Evolutionary conservation across 139 green algal genomes (phyloP), one percentile per base, ranked within the genome.

Genomic region (Klebsormidium nitens): DNA sequence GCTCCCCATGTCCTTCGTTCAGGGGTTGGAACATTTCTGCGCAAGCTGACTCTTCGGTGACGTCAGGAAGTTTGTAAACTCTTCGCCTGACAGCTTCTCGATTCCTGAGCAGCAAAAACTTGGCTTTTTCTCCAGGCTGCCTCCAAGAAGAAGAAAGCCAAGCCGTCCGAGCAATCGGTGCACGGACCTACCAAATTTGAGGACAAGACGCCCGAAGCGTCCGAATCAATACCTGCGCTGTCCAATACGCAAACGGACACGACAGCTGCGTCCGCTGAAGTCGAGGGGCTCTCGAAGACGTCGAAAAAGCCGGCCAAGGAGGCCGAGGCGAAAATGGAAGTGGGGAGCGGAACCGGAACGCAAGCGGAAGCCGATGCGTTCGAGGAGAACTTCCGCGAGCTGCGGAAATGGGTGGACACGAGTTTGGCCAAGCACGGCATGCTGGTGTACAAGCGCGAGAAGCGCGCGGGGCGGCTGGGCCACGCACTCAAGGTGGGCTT

Each of bases 401-500:
- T 74, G 32, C 32, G 50, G 19, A 65, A 65, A 35, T 74, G 66
- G 66, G 50, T 36, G 2, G 66, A 74, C 32, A 34, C 65, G 50
- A 31, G 28, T 11, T 52, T 66, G 48, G 28, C 66, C 39, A 74
- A 74, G 66, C 52, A 66, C 32, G 66, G 14, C 6, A 28, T 65
- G 50, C 42, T 66, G 66, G 32, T 34, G 17, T 23, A 57, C 34
- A 6, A 26, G 34, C 52, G 66, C 1, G 66, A 74, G 32, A 23
- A n/a, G 6, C 49, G 50, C 3, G 49, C 66, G 5, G 35, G 36
- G 4, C 40, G 66, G 5, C 50, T 32, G 1, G 66, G 32, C 17
- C 11, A 36, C 8, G 66, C 66, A 11, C 66, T 74, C 31, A 63
- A 74, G 66, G 66, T 74, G 17, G 3, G 49, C 8, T 23, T 59